Evolutionary conservation across 148 eudicot genomes (phyloP), one percentile per base, ranked within the genome.

Genomic region (Cornus kousa): DNA sequence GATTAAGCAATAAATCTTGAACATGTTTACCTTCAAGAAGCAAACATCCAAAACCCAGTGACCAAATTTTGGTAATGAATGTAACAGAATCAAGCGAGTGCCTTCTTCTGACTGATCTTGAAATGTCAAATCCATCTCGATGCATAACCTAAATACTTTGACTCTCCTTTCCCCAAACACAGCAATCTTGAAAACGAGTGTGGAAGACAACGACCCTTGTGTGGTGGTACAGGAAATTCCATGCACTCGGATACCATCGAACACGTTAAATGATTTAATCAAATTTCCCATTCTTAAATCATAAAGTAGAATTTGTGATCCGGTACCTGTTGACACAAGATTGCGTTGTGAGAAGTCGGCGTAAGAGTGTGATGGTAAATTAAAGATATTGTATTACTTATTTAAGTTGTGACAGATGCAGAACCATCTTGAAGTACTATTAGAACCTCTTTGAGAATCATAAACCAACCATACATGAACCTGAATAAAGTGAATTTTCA

Each of bases 11-110:
- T 20, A 78, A 40, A 53, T 35, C 11, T 67, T 9, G 46, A 72
- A 35, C 35, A 14, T 37, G 77, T 35, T 53, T 59, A 93, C 95
- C 96, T 87, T 76, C 67, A 92, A 75, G 85, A 92, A 96, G 82
- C 82, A 90, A 79, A 87, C 88, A 87, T 96, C 98, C 76, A 96
- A 74, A 78, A 96, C 87, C 99, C 98, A 96, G 24, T 96, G 97
- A 62, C 80, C 68, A 68, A 96, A 92, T 65, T 87, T 90, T 2
- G 99, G 97, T 72, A 93, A 80, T 19, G 84, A 73, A 28, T 85
- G 89, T 35, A 88, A 65, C 43, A 89, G 81, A 74, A 33, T 70
- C 75, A 93, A 75, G 20, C 78, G 78, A 12, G 76, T 35, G 22
- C n/a, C 23, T 13, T 78, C 74, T 35, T 75, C 37, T 5, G 65